phyloP scores from a whole-genome alignment of 1,284 basidiomycete genomes.

The Meira nashicola region DNA sequence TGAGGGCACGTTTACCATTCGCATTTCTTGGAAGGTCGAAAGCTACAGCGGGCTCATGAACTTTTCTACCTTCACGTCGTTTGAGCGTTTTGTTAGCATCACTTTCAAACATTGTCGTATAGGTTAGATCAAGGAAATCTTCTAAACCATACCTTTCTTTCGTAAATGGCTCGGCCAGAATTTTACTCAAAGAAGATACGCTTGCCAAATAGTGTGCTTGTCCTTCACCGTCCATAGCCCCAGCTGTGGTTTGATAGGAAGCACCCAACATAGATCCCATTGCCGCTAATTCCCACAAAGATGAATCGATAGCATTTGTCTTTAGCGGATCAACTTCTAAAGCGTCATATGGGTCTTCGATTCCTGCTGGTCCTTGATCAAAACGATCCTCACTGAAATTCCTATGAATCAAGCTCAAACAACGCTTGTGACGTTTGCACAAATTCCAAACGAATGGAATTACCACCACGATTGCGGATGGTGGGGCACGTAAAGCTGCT shows the following conservation, averaged over 20 bases:
- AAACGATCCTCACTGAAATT: conserved; percentile 42
- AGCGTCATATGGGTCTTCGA: conserved; percentile 60
- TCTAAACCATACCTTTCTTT: conserved; percentile 85
- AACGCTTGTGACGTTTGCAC: conserved; percentile 81
- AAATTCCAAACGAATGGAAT: conserved; percentile 94
- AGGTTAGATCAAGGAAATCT: conserved; percentile 95
- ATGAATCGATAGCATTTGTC: conserved; percentile 76
- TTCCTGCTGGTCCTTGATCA: conserved; percentile 34
- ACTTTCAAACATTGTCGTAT: conserved; percentile 83
- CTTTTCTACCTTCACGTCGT: conserved; percentile 13
- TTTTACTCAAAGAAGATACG: conserved; percentile 75
- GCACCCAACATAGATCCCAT: conserved; percentile 56
- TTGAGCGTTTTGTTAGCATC: conserved; percentile 71
- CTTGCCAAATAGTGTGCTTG: conserved; percentile 75
- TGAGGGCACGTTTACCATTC: background rate
- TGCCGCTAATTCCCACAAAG: conserved; percentile 83
- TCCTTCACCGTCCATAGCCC: conserved; percentile 24
- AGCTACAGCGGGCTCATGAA: conserved; percentile 14
- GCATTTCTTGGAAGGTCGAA: conserved; percentile 11
- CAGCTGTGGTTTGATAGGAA: conserved; percentile 8
- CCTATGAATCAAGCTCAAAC: conserved; percentile 86
- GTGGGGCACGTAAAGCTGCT: conserved; percentile 76
- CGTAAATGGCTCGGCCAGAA: conserved; percentile 87
- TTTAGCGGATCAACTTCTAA: conserved; percentile 69
- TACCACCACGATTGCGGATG: conserved; percentile 81